phyloP scores from a whole-genome alignment of 1,284 basidiomycete species.

The Boletus albobrunnescens region DNA sequence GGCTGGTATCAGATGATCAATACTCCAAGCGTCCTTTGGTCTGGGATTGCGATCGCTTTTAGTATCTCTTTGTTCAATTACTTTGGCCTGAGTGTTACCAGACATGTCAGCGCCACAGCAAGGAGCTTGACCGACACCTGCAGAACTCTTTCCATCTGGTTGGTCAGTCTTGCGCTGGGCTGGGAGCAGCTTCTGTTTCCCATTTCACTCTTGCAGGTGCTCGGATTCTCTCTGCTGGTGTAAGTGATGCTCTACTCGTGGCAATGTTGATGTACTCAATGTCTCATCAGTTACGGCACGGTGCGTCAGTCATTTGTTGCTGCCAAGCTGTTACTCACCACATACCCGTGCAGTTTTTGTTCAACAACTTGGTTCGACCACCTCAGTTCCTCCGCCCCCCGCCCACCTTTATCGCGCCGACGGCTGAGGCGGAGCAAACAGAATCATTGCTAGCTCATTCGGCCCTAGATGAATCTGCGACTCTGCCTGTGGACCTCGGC shows the following conservation, averaged over 20 bases:
- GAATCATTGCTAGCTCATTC: slow-evolving; percentile 45
- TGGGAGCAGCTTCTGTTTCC: slow-evolving; percentile 90
- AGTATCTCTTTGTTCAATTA: slow-evolving; percentile 95
- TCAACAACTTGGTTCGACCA: slow-evolving; percentile 67
- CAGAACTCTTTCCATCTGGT: slow-evolving; percentile 90
- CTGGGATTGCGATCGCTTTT: slow-evolving; percentile 74
- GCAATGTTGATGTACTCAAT: slow-evolving; percentile 9
- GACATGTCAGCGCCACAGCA: slow-evolving; percentile 84
- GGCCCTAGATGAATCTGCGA: slow-evolving; percentile 68
- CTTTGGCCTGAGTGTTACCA: slow-evolving; percentile 90
- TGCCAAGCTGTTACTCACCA: slow-evolving; percentile 9
- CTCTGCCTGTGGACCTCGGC: slow-evolving; percentile 68
- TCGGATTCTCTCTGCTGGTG: slow-evolving; percentile 89
- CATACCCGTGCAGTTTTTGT: slow-evolving; percentile 55
- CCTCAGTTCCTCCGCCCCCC: slow-evolving; percentile 54
- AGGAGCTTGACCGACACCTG: slow-evolving; percentile 93
- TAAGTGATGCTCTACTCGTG: slow-evolving; percentile 41
- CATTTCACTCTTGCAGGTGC: slow-evolving; percentile 80
- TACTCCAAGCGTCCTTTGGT: slow-evolving; percentile 74
- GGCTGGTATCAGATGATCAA: slow-evolving; percentile 89
- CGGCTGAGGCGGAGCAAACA: slow-evolving; percentile 44
- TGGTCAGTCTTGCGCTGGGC: slow-evolving; percentile 80
- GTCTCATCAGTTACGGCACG: slow-evolving; percentile 50
- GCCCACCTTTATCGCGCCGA: slow-evolving; percentile 30
- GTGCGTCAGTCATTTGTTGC: slow-evolving; percentile 34